A percentile compares a stretch with the other conserved stretches of the same genome.
Conservation (phyloP, 108 stramenopile genomes). For the Skeletonema grethae region DNA sequence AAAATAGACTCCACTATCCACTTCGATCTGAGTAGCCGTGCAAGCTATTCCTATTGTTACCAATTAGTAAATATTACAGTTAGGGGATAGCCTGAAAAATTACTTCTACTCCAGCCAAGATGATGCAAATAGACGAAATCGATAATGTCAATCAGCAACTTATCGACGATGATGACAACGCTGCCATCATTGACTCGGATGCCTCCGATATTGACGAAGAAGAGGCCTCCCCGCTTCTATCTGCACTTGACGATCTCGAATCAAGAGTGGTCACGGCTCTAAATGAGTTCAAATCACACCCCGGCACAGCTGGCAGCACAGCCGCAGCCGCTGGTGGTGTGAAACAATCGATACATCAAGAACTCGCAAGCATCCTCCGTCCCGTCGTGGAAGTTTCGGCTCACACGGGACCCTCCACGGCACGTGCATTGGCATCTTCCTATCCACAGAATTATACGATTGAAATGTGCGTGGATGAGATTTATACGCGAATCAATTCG, state of each 20-base stretch:
- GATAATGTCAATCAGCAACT: slow-evolving; percentile 9
- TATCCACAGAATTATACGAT: slow-evolving; percentile 53
- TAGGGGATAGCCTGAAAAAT: not conserved
- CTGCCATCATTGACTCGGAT: slow-evolving; percentile 62
- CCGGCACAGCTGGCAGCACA: slow-evolving; percentile 41
- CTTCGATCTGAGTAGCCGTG: not conserved
- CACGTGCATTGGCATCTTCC: slow-evolving; percentile 47
- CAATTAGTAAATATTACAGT: not conserved
- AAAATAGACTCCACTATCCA: too few relatives aligned
- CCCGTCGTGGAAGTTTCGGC: slow-evolving; percentile 82
- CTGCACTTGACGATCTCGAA: slow-evolving; percentile 81
- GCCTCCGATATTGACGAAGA: slow-evolving; percentile 35
- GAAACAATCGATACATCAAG: slow-evolving; percentile 60
- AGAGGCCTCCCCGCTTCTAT: slow-evolving; percentile 67
- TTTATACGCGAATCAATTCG: slow-evolving; percentile 70
- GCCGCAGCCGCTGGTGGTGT: not conserved
- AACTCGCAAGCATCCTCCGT: slow-evolving; percentile 65
- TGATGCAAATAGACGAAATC: slow-evolving; percentile 35
- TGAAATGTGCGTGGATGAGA: slow-evolving; percentile 73
- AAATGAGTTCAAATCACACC: slow-evolving; percentile 77
- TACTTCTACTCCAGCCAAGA: not conserved
- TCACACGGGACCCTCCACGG: slow-evolving; percentile 78
- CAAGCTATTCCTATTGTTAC: too few relatives aligned
- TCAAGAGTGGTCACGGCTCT: slow-evolving; percentile 69
- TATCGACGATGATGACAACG: slow-evolving; percentile 70